Percentiles rank a stretch among this genome's conserved stretches.
Evolutionary conservation across 148 eudicot genomes (phyloP).

Genomic region (Suaeda aralocaspica): DNA sequence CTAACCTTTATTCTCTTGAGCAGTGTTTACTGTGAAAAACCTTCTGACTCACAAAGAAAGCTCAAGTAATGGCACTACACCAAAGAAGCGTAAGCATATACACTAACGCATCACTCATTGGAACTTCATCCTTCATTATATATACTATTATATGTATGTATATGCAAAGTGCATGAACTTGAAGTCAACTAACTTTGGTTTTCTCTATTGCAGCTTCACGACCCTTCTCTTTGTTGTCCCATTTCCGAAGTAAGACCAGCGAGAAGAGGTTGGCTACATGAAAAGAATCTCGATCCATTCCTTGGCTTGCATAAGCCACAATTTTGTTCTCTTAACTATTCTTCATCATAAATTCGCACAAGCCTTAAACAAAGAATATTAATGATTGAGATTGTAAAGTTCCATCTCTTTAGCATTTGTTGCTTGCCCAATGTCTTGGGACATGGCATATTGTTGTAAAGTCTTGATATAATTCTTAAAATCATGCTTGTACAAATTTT

Average conservation of each 20-base stretch:
- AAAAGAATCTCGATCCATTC: background rate
- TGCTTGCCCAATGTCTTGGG: slow-evolving; percentile 6
- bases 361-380: no score
- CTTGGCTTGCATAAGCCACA: slow-evolving; percentile 1
- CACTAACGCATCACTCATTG: no score
- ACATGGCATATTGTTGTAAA: slow-evolving; percentile 9
- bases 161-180: background rate
- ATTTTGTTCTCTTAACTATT: slow-evolving; percentile 9
- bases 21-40: slow-evolving; percentile 72
- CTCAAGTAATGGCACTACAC: slow-evolving; percentile 36
- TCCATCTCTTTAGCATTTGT: slow-evolving; percentile 1
- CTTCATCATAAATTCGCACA: background rate
- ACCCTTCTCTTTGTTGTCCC: slow-evolving; percentile 77
- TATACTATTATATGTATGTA: background rate
- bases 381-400: slow-evolving; percentile 20
- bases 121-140: background rate
- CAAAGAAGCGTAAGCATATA: slow-evolving; percentile 68
- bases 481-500: slow-evolving; percentile 5
- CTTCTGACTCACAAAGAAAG: slow-evolving; percentile 69
- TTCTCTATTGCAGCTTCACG: slow-evolving; percentile 59
- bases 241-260: slow-evolving; percentile 65
- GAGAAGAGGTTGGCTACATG: slow-evolving; percentile 61
- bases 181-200: background rate
- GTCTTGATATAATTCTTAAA: background rate
- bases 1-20: slow-evolving; percentile 14